phyloP scores from a whole-genome alignment of 495 filamentous ascomycete species.

The Symbiotaphrina buchneri region DNA sequence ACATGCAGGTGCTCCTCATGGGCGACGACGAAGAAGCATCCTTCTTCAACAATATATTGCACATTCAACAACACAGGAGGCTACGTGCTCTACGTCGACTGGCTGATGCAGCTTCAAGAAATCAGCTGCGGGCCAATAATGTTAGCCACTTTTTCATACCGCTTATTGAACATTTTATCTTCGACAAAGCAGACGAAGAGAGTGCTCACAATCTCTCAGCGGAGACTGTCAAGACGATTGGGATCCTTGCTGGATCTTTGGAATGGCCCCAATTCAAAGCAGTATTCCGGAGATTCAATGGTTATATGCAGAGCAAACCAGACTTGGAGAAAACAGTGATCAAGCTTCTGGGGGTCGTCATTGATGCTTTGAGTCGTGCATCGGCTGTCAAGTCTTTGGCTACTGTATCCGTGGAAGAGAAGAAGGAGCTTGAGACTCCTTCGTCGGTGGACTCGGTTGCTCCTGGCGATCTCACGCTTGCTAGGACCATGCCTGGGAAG shows the following conservation, averaged over 20 bases:
- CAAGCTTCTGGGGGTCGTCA: conserved; percentile 54
- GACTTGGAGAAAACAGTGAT: conserved; percentile 74
- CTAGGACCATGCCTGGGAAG: conserved; percentile 40
- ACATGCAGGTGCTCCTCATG: conserved; percentile 51
- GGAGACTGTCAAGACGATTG: conserved; percentile 57
- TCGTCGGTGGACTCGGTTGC: conserved; percentile 9
- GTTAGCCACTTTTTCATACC: conserved; percentile 76
- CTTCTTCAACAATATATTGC: conserved; percentile 82
- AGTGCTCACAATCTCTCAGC: conserved; percentile 66
- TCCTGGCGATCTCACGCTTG: conserved; percentile 21
- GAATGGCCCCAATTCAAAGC: conserved; percentile 86
- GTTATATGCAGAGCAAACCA: conserved; percentile 57
- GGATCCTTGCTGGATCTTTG: conserved; percentile 44
- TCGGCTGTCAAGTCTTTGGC: conserved; percentile 16
- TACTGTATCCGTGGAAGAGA: conserved; percentile 6
- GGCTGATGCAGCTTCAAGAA: conserved; percentile 35
- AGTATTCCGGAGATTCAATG: conserved; percentile 55
- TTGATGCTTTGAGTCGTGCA: conserved; percentile 43
- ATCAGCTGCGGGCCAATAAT: conserved; percentile 45
- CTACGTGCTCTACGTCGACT: conserved; percentile 63
- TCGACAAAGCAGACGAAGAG: conserved; percentile 52
- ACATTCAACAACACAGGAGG: conserved; percentile 76
- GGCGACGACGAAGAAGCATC: conserved; percentile 70
- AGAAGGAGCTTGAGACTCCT: conserved; percentile 7
- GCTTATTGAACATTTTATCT: conserved; percentile 81